A percentile compares a stretch with the other conserved stretches of the same genome.
Conservation (phyloP, 1,284 basidiomycete genomes). For the Blastosporella zonata region DNA sequence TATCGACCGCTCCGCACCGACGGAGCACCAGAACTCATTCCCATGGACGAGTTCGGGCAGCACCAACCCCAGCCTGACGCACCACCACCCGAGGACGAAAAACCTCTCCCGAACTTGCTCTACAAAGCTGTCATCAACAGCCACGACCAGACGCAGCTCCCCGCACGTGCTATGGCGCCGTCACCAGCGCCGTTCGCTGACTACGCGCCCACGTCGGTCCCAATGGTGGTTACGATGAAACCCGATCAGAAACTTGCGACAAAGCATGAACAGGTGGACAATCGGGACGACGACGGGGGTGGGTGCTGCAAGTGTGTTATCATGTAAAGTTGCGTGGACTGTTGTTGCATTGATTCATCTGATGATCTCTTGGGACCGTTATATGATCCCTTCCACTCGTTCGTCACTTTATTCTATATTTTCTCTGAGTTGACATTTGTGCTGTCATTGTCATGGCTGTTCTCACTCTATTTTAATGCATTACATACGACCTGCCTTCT, state of each 20-base stretch:
- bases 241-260: conserved; percentile 11
- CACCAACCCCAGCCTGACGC: conserved; percentile 22
- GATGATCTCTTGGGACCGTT: conserved; percentile 17
- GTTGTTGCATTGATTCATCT: conserved; percentile 10
- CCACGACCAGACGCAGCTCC: conserved; percentile 32
- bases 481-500: conserved; percentile 6
- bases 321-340: conserved; percentile 42
- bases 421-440: conserved; percentile 13
- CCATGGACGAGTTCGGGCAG: conserved; percentile 64
- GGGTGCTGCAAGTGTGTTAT: conserved; percentile 64
- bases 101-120: conserved; percentile 16
- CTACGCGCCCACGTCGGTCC: conserved; percentile 34
- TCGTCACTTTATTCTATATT: conserved; percentile 16
- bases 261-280: conserved; percentile 20
- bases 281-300: conserved; percentile 38
- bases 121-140: conserved; percentile 17
- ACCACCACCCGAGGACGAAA: conserved; percentile 20
- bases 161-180: conserved; percentile 26
- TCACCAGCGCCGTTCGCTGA: conserved; percentile 56
- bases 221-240: conserved; percentile 9
- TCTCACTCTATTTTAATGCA: conserved; percentile 12
- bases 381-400: conserved; percentile 16
- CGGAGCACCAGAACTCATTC: conserved; percentile 37
- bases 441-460: conserved; percentile 7
- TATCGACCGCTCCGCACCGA: conserved; percentile 45